Evolutionary conservation across 345 rosid species (phyloP).

Genomic region (Salix viminalis): DNA sequence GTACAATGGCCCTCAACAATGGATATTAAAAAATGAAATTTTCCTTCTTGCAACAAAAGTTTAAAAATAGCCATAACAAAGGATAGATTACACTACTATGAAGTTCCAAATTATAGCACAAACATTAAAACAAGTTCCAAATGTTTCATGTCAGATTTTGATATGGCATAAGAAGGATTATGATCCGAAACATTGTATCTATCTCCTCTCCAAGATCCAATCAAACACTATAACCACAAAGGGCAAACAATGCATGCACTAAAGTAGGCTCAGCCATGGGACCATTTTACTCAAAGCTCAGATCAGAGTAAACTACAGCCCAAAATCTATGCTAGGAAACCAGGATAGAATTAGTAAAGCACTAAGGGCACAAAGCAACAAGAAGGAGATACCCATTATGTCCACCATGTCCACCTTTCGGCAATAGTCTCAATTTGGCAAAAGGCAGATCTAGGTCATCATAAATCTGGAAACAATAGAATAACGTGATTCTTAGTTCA

Average conservation of each 20-base stretch:
- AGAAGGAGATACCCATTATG: constrained; percentile 68
- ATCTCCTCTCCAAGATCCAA: neutral
- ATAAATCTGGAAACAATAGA: constrained; percentile 51
- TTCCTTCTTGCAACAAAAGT: neutral
- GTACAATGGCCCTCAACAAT: too few relatives aligned
- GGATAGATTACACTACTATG: too few relatives aligned
- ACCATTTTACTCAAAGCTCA: too few relatives aligned
- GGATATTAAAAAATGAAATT: too few relatives aligned
- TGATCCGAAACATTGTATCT: neutral
- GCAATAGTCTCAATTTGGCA: constrained; percentile 78
- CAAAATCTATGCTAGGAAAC: too few relatives aligned
- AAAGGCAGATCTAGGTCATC: constrained; percentile 96
- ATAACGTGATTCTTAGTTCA: constrained; percentile 2
- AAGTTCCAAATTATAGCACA: too few relatives aligned
- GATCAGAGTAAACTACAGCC: neutral
- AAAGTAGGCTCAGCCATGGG: too few relatives aligned
- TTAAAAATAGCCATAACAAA: too few relatives aligned
- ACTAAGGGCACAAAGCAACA: neutral
- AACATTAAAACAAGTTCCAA: too few relatives aligned
- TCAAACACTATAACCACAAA: neutral
- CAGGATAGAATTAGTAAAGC: neutral
- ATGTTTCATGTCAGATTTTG: neutral
- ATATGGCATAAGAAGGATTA: neutral
- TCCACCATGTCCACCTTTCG: constrained; percentile 99
- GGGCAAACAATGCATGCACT: too few relatives aligned